Percentiles rank a stretch among this genome's conserved stretches.
Evolutionary conservation across 352 stramenopile species (phyloP).

Genomic region (Lagenidium sp.): DNA sequence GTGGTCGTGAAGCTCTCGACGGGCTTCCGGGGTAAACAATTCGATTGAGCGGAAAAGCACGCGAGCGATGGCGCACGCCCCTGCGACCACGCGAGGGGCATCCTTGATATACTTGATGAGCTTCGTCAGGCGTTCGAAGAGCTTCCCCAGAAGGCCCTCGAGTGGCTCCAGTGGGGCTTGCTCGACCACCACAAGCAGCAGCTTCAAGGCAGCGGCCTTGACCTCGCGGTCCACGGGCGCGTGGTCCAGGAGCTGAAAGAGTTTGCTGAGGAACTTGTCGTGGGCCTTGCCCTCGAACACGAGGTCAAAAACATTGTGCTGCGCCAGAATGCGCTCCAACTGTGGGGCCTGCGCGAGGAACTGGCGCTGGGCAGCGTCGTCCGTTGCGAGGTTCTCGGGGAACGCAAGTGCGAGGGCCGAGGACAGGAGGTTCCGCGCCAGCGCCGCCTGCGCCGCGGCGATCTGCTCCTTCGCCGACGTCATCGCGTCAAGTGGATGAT

Average conservation of each 20-base stretch:
- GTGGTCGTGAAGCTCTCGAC: constrained; percentile 48
- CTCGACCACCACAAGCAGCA: constrained; percentile 45
- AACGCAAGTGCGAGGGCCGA: constrained; percentile 68
- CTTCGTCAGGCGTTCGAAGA: constrained; percentile 61
- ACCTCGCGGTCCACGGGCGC: constrained; percentile 17
- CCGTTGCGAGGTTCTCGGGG: constrained; percentile 37
- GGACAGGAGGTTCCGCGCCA: constrained; percentile 74
- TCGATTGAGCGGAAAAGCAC: constrained; percentile 41
- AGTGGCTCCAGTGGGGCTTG: constrained; percentile 52
- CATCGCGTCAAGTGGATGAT: constrained; percentile 4
- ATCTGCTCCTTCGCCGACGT: constrained; percentile 5
- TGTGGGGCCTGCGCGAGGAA: constrained; percentile 48
- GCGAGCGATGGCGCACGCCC: constrained; percentile 32
- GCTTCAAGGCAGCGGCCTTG: constrained; percentile 42
- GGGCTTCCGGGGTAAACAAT: constrained; percentile 39
- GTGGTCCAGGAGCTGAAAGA: constrained; percentile 53
- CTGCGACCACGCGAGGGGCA: constrained; percentile 16
- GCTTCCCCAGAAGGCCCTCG: constrained; percentile 37
- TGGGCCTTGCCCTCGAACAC: constrained; percentile 68
- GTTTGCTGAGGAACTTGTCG: constrained; percentile 55
- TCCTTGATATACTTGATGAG: constrained; percentile 51
- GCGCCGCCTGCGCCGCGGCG: constrained; percentile 20
- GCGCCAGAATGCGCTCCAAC: constrained; percentile 30
- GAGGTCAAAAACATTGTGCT: constrained; percentile 70
- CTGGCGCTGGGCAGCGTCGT: constrained; percentile 19